Conservation (phyloP, 2,329 filamentous ascomycete species). For the Phoma sp. region DNA sequence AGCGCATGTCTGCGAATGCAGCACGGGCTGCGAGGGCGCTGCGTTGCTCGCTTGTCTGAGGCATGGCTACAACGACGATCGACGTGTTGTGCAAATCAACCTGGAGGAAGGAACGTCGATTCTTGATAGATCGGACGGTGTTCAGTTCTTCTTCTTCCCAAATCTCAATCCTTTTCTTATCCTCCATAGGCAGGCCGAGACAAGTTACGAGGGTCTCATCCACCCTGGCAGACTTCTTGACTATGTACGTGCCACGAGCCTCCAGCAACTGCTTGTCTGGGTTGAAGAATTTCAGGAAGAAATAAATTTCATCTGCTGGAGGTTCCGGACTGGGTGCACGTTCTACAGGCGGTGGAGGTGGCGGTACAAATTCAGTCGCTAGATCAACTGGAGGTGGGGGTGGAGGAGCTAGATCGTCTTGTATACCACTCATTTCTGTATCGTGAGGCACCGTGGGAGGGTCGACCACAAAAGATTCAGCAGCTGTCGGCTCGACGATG, state of each 20-base stretch:
- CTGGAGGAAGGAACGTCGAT: slow-evolving; percentile 42
- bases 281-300: slow-evolving; percentile 51
- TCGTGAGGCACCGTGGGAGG: slow-evolving; percentile 33
- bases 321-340: slow-evolving; percentile 29
- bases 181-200: slow-evolving; percentile 38
- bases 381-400: slow-evolving; percentile 33
- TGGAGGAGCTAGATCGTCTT: slow-evolving; percentile 33
- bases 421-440: slow-evolving; percentile 47
- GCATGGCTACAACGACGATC: slow-evolving; percentile 42
- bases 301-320: slow-evolving; percentile 46
- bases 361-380: slow-evolving; percentile 22
- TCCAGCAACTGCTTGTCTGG: slow-evolving; percentile 44
- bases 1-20: slow-evolving; percentile 41
- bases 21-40: slow-evolving; percentile 41
- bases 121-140: slow-evolving; percentile 36
- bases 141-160: slow-evolving; percentile 56
- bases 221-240: slow-evolving; percentile 40
- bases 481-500: neutral
- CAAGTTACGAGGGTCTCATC: slow-evolving; percentile 42
- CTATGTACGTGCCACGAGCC: slow-evolving; percentile 42
- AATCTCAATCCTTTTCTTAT: slow-evolving; percentile 54
- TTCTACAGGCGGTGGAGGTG: slow-evolving; percentile 27
- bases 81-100: slow-evolving; percentile 41
- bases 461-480: slow-evolving; percentile 15
- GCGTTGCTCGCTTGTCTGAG: slow-evolving; percentile 37